phyloP scores from a whole-genome alignment of 495 filamentous ascomycete species.

The Acidomyces sp. region DNA sequence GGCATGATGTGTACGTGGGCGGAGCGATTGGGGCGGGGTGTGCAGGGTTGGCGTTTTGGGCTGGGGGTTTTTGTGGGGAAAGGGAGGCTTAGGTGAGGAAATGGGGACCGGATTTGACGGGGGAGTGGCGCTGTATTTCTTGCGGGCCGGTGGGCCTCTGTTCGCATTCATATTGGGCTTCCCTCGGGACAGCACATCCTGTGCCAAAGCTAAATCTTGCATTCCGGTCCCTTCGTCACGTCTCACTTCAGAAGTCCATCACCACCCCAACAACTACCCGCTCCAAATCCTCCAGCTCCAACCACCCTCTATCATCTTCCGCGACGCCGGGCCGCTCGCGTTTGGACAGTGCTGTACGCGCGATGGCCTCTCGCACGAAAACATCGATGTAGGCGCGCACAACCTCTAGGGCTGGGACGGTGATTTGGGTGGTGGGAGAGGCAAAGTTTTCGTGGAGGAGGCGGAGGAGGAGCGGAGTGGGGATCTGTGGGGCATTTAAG shows the following conservation, averaged over 20 bases:
- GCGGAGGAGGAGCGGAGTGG: conserved; percentile 56
- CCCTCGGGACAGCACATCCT: no score
- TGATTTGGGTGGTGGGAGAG: conserved; percentile 54
- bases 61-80: no score
- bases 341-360: conserved; percentile 56
- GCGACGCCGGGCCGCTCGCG: conserved; percentile 30
- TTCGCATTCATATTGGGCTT: no score
- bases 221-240: no score
- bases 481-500: conserved; percentile 41
- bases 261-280: conserved; percentile 79
- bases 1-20: no score
- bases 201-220: no score
- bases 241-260: conserved; percentile 78
- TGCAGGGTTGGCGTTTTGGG: no score
- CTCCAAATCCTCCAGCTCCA: conserved; percentile 70
- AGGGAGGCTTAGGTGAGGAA: no score
- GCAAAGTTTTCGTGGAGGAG: conserved; percentile 70
- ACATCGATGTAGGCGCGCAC: conserved; percentile 80
- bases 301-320: conserved; percentile 28
- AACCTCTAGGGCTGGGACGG: conserved; percentile 63
- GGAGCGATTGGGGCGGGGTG: no score
- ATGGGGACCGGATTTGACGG: no score
- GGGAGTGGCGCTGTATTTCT: no score
- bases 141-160: no score
- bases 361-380: conserved; percentile 86